A percentile compares a stretch with the other conserved stretches of the same genome.
Conservation (phyloP, 1,139 yeast species). For the Debaryomycetaceae sp. region DNA sequence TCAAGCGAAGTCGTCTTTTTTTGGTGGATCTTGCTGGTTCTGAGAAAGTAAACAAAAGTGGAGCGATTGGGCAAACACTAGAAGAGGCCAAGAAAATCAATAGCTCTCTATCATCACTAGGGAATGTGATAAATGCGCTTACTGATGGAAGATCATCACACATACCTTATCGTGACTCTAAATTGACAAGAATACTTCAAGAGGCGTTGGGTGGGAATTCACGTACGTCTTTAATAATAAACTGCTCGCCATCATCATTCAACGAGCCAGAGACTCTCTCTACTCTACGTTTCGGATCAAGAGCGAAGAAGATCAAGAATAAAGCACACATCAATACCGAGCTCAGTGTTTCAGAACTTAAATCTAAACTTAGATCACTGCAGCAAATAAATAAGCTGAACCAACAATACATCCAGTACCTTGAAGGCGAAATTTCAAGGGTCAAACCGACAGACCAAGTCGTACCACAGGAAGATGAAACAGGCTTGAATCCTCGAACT, state of each 20-base stretch:
- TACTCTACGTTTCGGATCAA: slow-evolving; percentile 73
- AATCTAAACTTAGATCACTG: slow-evolving; percentile 46
- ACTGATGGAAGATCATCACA: slow-evolving; percentile 67
- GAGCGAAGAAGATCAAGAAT: slow-evolving; percentile 73
- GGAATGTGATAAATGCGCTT: slow-evolving; percentile 76
- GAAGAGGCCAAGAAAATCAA: slow-evolving; percentile 87
- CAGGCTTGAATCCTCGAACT: slow-evolving; percentile 7
- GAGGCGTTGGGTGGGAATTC: slow-evolving; percentile 89
- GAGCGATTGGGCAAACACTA: slow-evolving; percentile 69
- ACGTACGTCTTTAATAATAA: slow-evolving; percentile 72
- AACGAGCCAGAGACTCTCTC: slow-evolving; percentile 72
- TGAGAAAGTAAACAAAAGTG: slow-evolving; percentile 81
- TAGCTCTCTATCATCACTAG: slow-evolving; percentile 71
- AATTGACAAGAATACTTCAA: slow-evolving; percentile 76
- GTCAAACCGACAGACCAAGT: slow-evolving; percentile 11
- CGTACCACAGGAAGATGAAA: not conserved
- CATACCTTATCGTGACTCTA: slow-evolving; percentile 80
- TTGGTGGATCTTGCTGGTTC: slow-evolving; percentile 88
- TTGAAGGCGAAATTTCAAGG: slow-evolving; percentile 43
- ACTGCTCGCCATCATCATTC: slow-evolving; percentile 65
- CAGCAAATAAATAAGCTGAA: slow-evolving; percentile 47
- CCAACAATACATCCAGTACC: slow-evolving; percentile 37
- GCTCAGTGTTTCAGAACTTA: slow-evolving; percentile 54
- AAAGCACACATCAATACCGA: slow-evolving; percentile 69
- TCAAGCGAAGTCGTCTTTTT: slow-evolving; percentile 65